Percentiles rank a stretch among this genome's conserved stretches.
Evolutionary conservation across 768 basidiomycete species (phyloP).

Genomic region (Lanmaoa pseudosensibilis): DNA sequence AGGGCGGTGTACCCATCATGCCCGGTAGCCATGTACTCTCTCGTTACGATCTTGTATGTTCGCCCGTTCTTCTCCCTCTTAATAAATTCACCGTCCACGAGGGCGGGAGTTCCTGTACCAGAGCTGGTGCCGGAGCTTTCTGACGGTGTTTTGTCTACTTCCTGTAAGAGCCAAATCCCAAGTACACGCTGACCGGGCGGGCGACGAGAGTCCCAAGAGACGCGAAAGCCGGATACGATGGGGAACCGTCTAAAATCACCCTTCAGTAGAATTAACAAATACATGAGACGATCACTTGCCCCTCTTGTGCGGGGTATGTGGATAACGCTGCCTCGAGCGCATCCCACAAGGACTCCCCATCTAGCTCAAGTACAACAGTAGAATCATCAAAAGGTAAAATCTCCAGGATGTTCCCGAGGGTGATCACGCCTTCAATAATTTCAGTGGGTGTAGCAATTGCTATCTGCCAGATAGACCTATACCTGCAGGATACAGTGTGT

Average conservation of each 20-base stretch:
- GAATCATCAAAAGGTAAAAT: constrained; percentile 90
- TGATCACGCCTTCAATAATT: constrained; percentile 56
- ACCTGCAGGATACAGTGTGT: constrained; percentile 84
- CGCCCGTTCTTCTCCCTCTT: constrained; percentile 50
- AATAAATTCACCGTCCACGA: constrained; percentile 55
- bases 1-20: constrained; percentile 81
- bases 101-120: constrained; percentile 29
- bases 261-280: not conserved
- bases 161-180: constrained; percentile 62
- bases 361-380: constrained; percentile 74
- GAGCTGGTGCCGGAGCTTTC: constrained; percentile 21
- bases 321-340: constrained; percentile 69
- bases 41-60: constrained; percentile 79
- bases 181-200: constrained; percentile 71
- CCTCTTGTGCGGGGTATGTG: constrained; percentile 90
- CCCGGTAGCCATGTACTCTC: constrained; percentile 81
- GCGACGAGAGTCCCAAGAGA: constrained; percentile 82
- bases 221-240: constrained; percentile 77
- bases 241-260: constrained; percentile 71
- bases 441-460: not conserved
- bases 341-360: constrained; percentile 78
- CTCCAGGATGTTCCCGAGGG: constrained; percentile 83
- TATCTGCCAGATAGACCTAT: constrained; percentile 2
- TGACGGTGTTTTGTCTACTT: constrained; percentile 24
- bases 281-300: constrained; percentile 44